Evolutionary conservation across 2,329 filamentous ascomycete species (phyloP).

Genomic region (Iodosphaeria phyllophila): DNA sequence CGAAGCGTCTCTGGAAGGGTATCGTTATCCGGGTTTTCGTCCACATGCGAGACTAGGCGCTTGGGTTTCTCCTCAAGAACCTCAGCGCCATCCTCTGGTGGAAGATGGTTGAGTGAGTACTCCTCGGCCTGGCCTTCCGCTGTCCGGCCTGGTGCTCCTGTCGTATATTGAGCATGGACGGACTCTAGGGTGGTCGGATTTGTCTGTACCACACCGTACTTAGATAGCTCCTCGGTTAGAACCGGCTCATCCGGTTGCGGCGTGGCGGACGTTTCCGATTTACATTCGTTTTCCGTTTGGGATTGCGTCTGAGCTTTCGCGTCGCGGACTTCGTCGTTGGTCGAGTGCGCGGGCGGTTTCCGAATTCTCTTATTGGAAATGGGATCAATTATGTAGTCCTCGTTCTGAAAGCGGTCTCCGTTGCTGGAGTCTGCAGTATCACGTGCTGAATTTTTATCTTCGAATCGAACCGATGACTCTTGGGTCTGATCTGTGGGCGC

Average conservation of each 20-base stretch:
- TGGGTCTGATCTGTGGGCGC: too few species aligned
- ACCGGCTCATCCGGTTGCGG: constrained; percentile 15
- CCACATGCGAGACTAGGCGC: too few species aligned
- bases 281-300: constrained; percentile 5
- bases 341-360: too few species aligned
- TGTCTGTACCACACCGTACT: constrained; percentile 15
- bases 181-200: constrained; percentile 9
- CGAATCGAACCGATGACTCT: constrained; percentile 3
- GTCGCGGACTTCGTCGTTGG: too few species aligned
- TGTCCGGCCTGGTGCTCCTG: constrained; percentile 2
- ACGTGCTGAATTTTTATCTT: not conserved
- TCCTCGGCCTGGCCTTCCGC: constrained; percentile 10
- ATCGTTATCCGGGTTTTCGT: too few species aligned
- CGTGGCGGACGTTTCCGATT: constrained; percentile 2
- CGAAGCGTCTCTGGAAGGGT: too few species aligned
- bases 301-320: too few species aligned
- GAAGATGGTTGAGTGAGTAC: constrained; percentile 14
- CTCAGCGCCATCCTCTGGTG: constrained; percentile 11
- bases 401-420: constrained; percentile 3
- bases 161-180: constrained; percentile 1
- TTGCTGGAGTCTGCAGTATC: constrained; percentile 1
- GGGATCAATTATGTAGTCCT: constrained; percentile 31
- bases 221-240: constrained; percentile 16
- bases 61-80: constrained; percentile 7
- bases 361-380: constrained; percentile 36